phyloP scores from a whole-genome alignment of 2,329 filamentous ascomycete species.

The Epichloe elymi region DNA sequence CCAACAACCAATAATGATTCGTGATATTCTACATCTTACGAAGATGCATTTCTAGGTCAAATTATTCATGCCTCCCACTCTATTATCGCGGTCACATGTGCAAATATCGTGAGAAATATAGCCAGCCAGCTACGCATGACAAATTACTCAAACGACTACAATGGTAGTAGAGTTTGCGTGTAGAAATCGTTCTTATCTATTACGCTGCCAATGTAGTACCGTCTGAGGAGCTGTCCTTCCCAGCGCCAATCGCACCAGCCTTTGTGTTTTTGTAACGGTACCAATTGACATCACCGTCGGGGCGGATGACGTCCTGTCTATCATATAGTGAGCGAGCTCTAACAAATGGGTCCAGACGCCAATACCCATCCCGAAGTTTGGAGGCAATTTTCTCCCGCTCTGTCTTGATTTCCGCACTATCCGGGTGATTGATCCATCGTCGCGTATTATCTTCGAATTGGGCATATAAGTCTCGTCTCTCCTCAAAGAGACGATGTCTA shows the following conservation, averaged over 20 bases:
- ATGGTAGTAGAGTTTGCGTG: neutral
- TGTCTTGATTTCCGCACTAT: constrained; percentile 34
- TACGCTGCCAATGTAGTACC: constrained; percentile 8
- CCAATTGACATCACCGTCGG: constrained; percentile 56
- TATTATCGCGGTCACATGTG: no score
- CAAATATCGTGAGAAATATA: neutral
- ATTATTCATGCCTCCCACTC: no score
- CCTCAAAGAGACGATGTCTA: constrained; percentile 48
- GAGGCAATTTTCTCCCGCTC: constrained; percentile 50
- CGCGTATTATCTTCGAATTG: constrained; percentile 64
- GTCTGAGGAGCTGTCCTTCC: neutral
- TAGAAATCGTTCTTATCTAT: constrained; percentile 17
- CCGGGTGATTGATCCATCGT: constrained; percentile 50
- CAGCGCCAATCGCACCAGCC: neutral
- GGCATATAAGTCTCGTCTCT: constrained; percentile 51
- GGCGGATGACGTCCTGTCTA: constrained; percentile 56
- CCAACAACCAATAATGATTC: no score
- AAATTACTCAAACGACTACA: neutral
- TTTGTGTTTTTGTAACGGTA: constrained; percentile 32
- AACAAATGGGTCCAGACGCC: constrained; percentile 78
- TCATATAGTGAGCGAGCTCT: constrained; percentile 78
- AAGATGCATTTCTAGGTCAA: no score
- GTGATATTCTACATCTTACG: no score
- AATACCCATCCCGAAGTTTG: constrained; percentile 63
- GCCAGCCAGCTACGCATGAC: neutral